Base-by-base conservation (phyloP, 352 stramenopile genomes). In the Phytophthora pluvialis region DNA sequence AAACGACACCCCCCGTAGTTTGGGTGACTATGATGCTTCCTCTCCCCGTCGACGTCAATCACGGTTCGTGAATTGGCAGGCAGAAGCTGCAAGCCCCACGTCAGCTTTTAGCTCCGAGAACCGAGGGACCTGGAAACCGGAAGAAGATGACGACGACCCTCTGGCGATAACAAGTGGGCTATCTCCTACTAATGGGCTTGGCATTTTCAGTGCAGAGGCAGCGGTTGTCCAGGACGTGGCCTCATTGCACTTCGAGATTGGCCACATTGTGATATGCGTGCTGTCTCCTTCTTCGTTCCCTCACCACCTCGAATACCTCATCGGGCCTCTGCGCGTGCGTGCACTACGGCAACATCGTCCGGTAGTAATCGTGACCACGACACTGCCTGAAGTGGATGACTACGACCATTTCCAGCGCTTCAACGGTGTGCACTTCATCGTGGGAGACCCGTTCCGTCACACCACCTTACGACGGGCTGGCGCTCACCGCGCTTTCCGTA, bases 231-330 rank as follows among this genome's bases (percentile, higher is more conserved):
- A 79, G 13, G 73, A 90, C 38, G 67, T 90, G 26, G 44, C 36
- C 0, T 68, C 75, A 5, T 66, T 93, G 42, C 62, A 78, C 8
- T 62, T 89, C 4, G 67, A 78, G 0, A 59, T 71, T 5, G 53
- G 70, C 0, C 84, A 88, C 44, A 88, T 94, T 40, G 73, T 91
- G 8, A 70, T 94, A 2, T 93, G 82, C 16, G 70, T 93, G 1
- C 51, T 91, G 12, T 90, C 86, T 0, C 45, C 69, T 1, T 80
- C 61, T 28, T 68, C 75, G 4, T 94, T 93, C 36, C 84, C 84
- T n/a, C 73, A 90, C 47, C 80, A 94, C 39, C 72, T 93, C 10
- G 84, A 93, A 67, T 94, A 91, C 58, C 65, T 94, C n/a, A 80
- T 93, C 45, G 86, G 86, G 0, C 86, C 86, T 3, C 49, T 94